Evolutionary conservation across 2,329 filamentous ascomycete genomes (phyloP).

Genomic region (Blumeriella jaapii): DNA sequence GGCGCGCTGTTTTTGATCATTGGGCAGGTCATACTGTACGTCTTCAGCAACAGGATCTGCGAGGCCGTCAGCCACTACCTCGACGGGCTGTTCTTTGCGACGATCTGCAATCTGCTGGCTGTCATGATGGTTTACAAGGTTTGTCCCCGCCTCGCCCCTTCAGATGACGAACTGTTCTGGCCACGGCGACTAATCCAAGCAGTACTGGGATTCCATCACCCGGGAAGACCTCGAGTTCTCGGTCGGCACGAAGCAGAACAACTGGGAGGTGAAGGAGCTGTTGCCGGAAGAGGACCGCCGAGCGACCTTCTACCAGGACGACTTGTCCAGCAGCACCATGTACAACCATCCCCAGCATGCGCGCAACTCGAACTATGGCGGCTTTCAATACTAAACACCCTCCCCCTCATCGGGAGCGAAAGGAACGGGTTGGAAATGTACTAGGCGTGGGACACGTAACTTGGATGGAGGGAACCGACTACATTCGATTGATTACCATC

Average conservation of each 20-base stretch:
- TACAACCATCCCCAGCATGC: conserved; percentile 14
- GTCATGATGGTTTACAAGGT: conserved; percentile 99
- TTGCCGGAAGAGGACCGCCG: conserved; percentile 26
- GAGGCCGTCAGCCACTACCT: conserved; percentile 78
- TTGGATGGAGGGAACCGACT: too few species aligned
- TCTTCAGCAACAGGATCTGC: conserved; percentile 78
- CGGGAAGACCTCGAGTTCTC: conserved; percentile 97
- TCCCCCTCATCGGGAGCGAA: neutral
- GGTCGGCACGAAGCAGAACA: conserved; percentile 87
- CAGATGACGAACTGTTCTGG: too few species aligned
- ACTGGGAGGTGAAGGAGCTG: conserved; percentile 96
- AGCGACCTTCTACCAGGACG: conserved; percentile 26
- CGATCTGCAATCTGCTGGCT: conserved; percentile 80
- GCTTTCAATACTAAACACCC: conserved; percentile 19
- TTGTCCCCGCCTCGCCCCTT: too few species aligned
- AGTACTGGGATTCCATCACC: conserved; percentile 99
- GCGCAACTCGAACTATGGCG: conserved; percentile 27
- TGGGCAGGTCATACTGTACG: conserved; percentile 88
- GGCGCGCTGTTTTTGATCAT: conserved; percentile 84
- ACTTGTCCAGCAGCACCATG: conserved; percentile 17
- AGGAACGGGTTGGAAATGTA: neutral
- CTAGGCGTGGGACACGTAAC: too few species aligned
- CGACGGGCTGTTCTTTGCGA: conserved; percentile 89
- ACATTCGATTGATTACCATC: too few species aligned
- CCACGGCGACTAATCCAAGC: neutral